These are phyloP conservation scores for Pholiota adiposa DNA, from an alignment of 1,284 basidiomycete genomes.

Conservation along the genomic window DNA sequence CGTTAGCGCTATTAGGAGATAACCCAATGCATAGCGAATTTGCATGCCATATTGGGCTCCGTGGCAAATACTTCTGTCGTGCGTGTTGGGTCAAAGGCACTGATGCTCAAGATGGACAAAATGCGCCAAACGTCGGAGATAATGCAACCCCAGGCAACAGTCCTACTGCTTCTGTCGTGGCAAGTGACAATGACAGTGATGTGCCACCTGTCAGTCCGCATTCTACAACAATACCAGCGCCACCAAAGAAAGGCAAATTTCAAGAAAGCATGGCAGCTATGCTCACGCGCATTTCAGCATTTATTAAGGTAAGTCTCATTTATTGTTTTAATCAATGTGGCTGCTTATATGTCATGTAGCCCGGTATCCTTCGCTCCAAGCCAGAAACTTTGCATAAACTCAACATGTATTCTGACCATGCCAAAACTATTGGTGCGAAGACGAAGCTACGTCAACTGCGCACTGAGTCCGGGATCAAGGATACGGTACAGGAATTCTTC, in stretches of 20 bases:
- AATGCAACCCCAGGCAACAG: background rate
- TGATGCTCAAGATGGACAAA: slow-evolving; percentile 14
- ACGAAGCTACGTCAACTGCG: slow-evolving; percentile 21
- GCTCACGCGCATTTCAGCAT: slow-evolving; percentile 20
- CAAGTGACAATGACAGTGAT: background rate
- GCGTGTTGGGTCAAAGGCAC: slow-evolving; percentile 1
- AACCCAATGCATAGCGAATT: slow-evolving; percentile 36
- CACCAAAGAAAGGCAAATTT: slow-evolving; percentile 45
- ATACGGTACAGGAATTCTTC: slow-evolving; percentile 31
- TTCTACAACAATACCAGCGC: too few relatives aligned
- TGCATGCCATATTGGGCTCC: slow-evolving; percentile 1
- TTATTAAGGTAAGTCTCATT: slow-evolving; percentile 22
- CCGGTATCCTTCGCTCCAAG: too few relatives aligned
- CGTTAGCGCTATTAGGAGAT: slow-evolving; percentile 30
- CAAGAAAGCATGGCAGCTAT: slow-evolving; percentile 32
- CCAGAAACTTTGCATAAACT: too few relatives aligned
- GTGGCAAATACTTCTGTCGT: background rate
- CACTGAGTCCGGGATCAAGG: slow-evolving; percentile 33
- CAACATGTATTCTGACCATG: too few relatives aligned
- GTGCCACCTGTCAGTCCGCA: too few relatives aligned
- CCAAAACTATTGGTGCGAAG: slow-evolving; percentile 12
- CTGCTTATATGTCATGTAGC: too few relatives aligned
- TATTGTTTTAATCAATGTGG: too few relatives aligned
- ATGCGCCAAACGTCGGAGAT: background rate
- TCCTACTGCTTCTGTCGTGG: background rate